Evolutionary conservation across 805 yeast species (phyloP).

Genomic region (Hanseniaspora pseudoguilliermondii): DNA sequence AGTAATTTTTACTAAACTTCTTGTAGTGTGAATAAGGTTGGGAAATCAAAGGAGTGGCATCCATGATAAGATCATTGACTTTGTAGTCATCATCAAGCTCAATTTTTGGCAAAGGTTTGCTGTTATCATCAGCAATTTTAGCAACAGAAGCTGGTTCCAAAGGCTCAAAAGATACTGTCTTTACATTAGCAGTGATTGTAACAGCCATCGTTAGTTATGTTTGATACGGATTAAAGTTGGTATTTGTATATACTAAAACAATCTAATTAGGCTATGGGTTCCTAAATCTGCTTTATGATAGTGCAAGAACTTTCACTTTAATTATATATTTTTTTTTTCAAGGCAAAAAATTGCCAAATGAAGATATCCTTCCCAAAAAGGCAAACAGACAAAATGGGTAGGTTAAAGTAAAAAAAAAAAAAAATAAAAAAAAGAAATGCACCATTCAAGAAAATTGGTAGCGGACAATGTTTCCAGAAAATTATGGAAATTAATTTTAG

Average conservation of each 20-base stretch:
- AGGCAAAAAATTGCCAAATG: too few species aligned
- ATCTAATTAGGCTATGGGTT: too few species aligned
- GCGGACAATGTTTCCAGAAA: not conserved
- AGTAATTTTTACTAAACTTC: slow-evolving; percentile 56
- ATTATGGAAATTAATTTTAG: not conserved
- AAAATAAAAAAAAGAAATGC: not conserved
- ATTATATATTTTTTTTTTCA: too few species aligned
- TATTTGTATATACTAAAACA: too few species aligned
- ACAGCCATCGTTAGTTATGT: not conserved
- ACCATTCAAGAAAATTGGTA: not conserved
- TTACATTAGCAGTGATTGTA: slow-evolving; percentile 1
- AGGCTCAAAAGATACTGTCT: not conserved
- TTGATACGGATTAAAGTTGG: not conserved
- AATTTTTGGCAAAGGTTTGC: slow-evolving; percentile 9
- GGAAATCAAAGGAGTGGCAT: slow-evolving; percentile 90
- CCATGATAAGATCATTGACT: slow-evolving; percentile 58
- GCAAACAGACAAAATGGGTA: too few species aligned
- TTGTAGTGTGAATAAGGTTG: slow-evolving; percentile 65
- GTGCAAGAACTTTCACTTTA: too few species aligned
- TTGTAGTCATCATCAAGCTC: slow-evolving; percentile 19
- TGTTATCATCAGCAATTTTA: not conserved
- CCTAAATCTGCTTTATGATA: too few species aligned
- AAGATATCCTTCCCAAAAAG: too few species aligned
- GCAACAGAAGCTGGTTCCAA: not conserved
- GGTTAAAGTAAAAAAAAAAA: not conserved